Percentiles rank a stretch among this genome's conserved stretches.
These are phyloP conservation scores for Penicillium daleae DNA, from an alignment of 495 filamentous ascomycete genomes.

Conservation along the genomic window DNA sequence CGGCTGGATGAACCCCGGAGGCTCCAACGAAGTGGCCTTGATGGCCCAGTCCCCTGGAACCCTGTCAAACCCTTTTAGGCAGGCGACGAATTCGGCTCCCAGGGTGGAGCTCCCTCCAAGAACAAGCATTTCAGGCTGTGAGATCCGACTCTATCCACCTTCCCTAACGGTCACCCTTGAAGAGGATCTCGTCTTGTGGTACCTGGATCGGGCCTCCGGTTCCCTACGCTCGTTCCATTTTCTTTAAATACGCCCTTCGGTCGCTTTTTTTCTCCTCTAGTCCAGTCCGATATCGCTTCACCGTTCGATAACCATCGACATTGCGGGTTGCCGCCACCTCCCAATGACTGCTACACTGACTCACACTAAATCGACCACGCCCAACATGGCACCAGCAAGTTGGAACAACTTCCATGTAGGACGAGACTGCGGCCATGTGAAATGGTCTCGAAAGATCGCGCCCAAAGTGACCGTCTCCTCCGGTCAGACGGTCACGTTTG, in stretches of 20 bases:
- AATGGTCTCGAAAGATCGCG: constrained; percentile 51
- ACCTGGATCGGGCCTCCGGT: constrained; percentile 13
- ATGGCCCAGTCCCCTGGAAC: constrained; percentile 20
- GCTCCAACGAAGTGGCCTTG: constrained; percentile 20
- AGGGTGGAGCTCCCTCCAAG: constrained; percentile 20
- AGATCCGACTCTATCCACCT: constrained; percentile 35
- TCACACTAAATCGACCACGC: constrained; percentile 28
- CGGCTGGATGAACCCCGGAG: constrained; percentile 17
- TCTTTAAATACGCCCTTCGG: constrained; percentile 7
- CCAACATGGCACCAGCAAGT: constrained; percentile 23
- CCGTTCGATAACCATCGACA: not conserved
- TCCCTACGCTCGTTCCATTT: not conserved
- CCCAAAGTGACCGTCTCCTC: constrained; percentile 52
- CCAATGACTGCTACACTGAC: constrained; percentile 27
- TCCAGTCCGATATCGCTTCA: not conserved
- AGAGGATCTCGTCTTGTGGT: constrained; percentile 29
- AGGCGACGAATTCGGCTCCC: constrained; percentile 26
- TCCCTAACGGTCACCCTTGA: constrained; percentile 34
- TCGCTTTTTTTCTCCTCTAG: not conserved
- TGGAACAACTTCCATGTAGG: constrained; percentile 46
- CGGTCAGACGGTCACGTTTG: constrained; percentile 49
- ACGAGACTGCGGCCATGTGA: constrained; percentile 46
- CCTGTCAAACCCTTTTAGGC: constrained; percentile 32
- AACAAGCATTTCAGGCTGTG: constrained; percentile 28
- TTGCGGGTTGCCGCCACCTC: not conserved